Percentiles rank a stretch among this genome's conserved stretches.
These are phyloP conservation scores for Thermoascus crustaceus DNA, from an alignment of 2,329 filamentous ascomycete species.

Conservation along the genomic window DNA sequence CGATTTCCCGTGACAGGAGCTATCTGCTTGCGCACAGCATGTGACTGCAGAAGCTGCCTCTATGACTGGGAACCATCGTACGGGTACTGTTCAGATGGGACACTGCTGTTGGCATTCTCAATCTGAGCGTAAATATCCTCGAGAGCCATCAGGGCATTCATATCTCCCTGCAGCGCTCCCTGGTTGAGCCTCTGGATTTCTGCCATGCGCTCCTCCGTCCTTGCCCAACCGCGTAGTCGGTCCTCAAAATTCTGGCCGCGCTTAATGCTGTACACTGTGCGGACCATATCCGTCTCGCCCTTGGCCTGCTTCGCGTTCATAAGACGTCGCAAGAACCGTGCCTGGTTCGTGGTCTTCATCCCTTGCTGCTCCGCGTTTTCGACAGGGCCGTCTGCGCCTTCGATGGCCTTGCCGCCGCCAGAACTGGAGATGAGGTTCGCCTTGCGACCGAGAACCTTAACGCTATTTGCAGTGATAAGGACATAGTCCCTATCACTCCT, in stretches of 20 bases:
- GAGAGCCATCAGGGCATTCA: slow-evolving; percentile 25
- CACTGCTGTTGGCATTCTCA: slow-evolving; percentile 7
- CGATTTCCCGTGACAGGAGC: too few relatives aligned
- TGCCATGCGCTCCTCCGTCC: slow-evolving; percentile 28
- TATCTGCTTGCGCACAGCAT: too few relatives aligned
- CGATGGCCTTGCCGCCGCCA: slow-evolving; percentile 9
- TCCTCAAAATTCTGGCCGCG: slow-evolving; percentile 25
- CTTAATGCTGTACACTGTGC: slow-evolving; percentile 47
- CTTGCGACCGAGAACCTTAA: slow-evolving; percentile 61
- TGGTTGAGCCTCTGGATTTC: slow-evolving; percentile 30
- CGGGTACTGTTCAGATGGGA: too few relatives aligned
- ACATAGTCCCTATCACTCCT: slow-evolving; percentile 48
- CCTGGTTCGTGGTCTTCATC: slow-evolving; percentile 31
- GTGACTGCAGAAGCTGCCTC: too few relatives aligned
- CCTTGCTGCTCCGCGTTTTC: slow-evolving; percentile 4
- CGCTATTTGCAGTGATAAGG: slow-evolving; percentile 61
- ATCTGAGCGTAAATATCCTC: slow-evolving; percentile 29
- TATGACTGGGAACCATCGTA: too few relatives aligned
- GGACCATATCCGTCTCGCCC: slow-evolving; percentile 58
- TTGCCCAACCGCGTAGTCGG: slow-evolving; percentile 29
- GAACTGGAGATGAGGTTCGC: slow-evolving; percentile 48
- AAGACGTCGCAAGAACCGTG: slow-evolving; percentile 55
- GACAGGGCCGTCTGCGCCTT: slow-evolving; percentile 1
- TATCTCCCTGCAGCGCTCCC: slow-evolving; percentile 29
- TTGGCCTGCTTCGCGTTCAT: slow-evolving; percentile 56